Base-by-base conservation (phyloP, 768 basidiomycete genomes). In the Hericium erinaceus region DNA sequence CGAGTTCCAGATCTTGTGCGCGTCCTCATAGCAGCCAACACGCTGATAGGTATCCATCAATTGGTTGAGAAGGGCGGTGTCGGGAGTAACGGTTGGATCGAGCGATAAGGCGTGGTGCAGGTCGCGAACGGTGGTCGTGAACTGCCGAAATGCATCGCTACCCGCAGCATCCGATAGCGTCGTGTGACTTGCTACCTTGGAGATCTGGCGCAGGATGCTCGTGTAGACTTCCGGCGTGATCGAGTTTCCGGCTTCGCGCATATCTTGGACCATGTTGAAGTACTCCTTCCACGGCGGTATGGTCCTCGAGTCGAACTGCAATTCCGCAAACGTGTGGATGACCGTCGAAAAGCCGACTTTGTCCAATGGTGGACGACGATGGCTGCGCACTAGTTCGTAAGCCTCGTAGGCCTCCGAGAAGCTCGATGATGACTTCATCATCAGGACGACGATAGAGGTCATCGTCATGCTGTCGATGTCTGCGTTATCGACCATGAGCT, bases 11-110 rank as follows among this genome's bases (percentile, higher is more conserved):
- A 95, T 77, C 39, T 84, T 77, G 63, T 81, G 85, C 15, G 87
- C 84, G 57, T 89, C 87, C 1, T 72, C 73, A 60, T 85, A 88
- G 58, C 82, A 83, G 4, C 82, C 83, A 7, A 85, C 75, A n/a
- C 84, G 84, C 64, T 89, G 84, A 70, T 95, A 98, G 0, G 90
- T 84, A 68, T 91, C 82, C 88, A 97, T 91, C 60, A 97, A 73
- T 64, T 89, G 82, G 67, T 93, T 95, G 79, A 88, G 59, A 54
- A 59, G 62, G 5, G 55, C 54, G 5, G 55, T 59, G 62, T 92
- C 86, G 2, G 91, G 87, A 9, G 84, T 78, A 57, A 94, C 71
- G n/a, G 81, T 77, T 13, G 86, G 76, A 65, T 94, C 91, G 44
- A 94, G 75, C n/a, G 83, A 85, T 66, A 95, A 76, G 57, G 82